phyloP scores from a whole-genome alignment of 2,329 filamentous ascomycete species.

The Phyllosticta capitalensis region DNA sequence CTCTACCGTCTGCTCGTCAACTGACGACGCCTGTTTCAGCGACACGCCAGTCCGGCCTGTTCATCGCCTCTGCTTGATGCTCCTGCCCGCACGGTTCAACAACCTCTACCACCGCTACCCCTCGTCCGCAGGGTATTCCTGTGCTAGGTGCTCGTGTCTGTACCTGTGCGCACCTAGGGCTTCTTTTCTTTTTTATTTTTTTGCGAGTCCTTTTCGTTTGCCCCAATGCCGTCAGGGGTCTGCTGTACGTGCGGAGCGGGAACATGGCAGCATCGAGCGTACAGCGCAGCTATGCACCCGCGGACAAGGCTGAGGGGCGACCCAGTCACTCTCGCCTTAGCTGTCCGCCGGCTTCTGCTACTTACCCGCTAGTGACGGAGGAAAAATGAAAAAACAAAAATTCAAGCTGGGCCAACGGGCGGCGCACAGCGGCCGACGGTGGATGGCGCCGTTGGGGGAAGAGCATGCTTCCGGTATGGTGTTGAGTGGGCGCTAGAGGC shows the following conservation, averaged over 20 bases:
- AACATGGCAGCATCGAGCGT: not conserved
- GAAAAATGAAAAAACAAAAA: too few relatives aligned
- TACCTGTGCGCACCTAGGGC: not conserved
- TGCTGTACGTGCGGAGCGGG: not conserved
- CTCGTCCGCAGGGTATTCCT: not conserved
- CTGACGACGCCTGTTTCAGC: slow-evolving; percentile 4
- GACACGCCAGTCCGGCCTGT: not conserved
- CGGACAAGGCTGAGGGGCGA: slow-evolving; percentile 7
- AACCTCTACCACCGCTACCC: not conserved
- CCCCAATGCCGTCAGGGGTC: not conserved
- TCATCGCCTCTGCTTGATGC: not conserved
- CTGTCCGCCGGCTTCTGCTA: not conserved
- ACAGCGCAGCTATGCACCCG: not conserved
- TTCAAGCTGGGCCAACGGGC: not conserved
- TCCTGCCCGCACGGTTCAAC: not conserved
- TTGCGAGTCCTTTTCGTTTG: not conserved
- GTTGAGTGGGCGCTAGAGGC: slow-evolving; percentile 1
- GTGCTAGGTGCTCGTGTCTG: not conserved
- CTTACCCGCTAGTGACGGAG: too few relatives aligned
- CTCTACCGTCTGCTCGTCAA: slow-evolving; percentile 3
- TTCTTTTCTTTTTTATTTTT: not conserved
- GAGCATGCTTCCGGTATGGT: not conserved
- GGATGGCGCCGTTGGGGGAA: not conserved
- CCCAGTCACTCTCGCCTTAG: slow-evolving; percentile 1
- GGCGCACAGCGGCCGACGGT: not conserved